Evolutionary conservation across 1,284 basidiomycete genomes (phyloP).

Genomic region (Fistulinella cinereoalba): DNA sequence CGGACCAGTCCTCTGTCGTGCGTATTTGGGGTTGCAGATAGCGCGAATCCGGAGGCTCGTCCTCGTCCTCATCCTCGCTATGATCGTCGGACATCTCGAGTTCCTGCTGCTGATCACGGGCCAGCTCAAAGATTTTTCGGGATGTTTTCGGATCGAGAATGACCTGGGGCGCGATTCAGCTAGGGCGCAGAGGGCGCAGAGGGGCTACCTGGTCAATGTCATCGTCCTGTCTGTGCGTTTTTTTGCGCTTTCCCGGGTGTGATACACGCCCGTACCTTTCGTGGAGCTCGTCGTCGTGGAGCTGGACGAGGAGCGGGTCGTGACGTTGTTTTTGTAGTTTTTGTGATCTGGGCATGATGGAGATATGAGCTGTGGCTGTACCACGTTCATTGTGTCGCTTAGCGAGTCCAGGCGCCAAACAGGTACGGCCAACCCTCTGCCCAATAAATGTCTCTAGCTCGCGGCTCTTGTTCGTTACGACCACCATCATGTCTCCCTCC

Average conservation of each 20-base stretch:
- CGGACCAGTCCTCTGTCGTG: slow-evolving; percentile 40
- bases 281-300: slow-evolving; percentile 71
- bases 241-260: slow-evolving; percentile 70
- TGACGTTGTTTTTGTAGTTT: slow-evolving; percentile 64
- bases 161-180: slow-evolving; percentile 43
- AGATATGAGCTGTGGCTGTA: no score
- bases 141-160: slow-evolving; percentile 86
- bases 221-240: slow-evolving; percentile 48
- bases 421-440: no score
- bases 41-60: slow-evolving; percentile 37
- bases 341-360: slow-evolving; percentile 59
- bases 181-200: background rate
- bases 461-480: background rate
- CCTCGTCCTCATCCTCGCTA: slow-evolving; percentile 38
- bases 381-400: no score
- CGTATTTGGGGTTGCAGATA: slow-evolving; percentile 36
- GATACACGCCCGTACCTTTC: slow-evolving; percentile 78
- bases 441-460: no score
- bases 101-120: slow-evolving; percentile 92
- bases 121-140: slow-evolving; percentile 88
- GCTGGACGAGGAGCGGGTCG: slow-evolving; percentile 81
- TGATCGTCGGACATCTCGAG: slow-evolving; percentile 56
- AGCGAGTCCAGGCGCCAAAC: no score
- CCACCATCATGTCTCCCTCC: background rate
- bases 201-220: slow-evolving; percentile 48